Evolutionary conservation across 768 basidiomycete species (phyloP).

Genomic region (Lactarius trivialis): DNA sequence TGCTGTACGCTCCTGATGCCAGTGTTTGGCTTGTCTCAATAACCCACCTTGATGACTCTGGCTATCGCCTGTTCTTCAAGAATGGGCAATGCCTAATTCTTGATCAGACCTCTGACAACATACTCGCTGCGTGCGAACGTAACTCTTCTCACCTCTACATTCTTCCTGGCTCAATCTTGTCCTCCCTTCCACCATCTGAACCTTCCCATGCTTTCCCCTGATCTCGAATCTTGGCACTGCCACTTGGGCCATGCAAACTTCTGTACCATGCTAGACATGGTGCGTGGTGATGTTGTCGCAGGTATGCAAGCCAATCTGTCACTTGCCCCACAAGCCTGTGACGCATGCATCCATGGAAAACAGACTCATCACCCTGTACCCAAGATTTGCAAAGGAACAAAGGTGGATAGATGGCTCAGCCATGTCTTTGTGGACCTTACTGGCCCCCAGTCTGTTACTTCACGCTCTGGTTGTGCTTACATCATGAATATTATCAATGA

Average conservation of each 20-base stretch:
- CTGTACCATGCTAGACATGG: neutral
- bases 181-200: neutral
- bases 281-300: neutral
- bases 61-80: neutral
- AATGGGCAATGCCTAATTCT: neutral
- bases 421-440: neutral
- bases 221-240: neutral
- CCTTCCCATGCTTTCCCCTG: neutral
- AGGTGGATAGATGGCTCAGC: neutral
- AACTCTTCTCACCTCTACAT: neutral
- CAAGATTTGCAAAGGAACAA: neutral
- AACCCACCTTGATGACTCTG: neutral
- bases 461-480: neutral
- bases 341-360: neutral
- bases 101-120: neutral
- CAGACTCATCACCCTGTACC: neutral
- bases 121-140: neutral
- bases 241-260: neutral
- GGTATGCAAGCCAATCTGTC: constrained; percentile 5
- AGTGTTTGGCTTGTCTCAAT: constrained; percentile 23
- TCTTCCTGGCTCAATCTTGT: neutral
- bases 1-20: constrained; percentile 22
- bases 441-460: neutral
- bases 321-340: neutral
- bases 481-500: neutral